These are phyloP conservation scores for Penicillium rolfsii DNA, from an alignment of 2,329 filamentous ascomycete species.

Conservation along the genomic window DNA sequence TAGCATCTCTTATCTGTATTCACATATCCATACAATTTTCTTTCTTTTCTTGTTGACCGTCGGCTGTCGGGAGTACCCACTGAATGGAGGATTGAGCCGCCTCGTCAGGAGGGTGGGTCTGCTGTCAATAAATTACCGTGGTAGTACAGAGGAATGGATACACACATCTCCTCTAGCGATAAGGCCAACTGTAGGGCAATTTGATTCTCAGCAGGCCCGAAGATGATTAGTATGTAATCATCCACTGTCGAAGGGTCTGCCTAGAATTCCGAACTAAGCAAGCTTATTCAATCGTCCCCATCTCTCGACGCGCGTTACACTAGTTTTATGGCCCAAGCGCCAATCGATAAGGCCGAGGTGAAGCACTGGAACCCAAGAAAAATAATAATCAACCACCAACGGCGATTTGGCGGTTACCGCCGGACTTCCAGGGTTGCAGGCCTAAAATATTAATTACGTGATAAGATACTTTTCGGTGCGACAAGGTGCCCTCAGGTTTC, in stretches of 20 bases:
- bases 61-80: background rate
- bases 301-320: background rate
- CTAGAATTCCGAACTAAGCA: background rate
- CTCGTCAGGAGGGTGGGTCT: background rate
- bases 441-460: constrained; percentile 28
- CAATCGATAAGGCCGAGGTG: constrained; percentile 7
- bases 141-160: background rate
- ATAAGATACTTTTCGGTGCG: constrained; percentile 24
- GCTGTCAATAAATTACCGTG: constrained; percentile 3
- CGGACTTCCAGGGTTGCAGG: constrained; percentile 18
- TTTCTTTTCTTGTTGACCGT: constrained; percentile 1
- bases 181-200: background rate
- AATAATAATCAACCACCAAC: constrained; percentile 17
- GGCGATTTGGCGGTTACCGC: constrained; percentile 28
- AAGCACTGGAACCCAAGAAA: constrained; percentile 1
- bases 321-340: background rate
- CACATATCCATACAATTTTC: constrained; percentile 14
- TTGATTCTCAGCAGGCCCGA: background rate
- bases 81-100: background rate
- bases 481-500: background rate
- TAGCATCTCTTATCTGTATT: constrained; percentile 28
- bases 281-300: background rate
- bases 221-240: background rate
- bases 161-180: background rate
- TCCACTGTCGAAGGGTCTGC: background rate